Evolutionary conservation across 768 basidiomycete species (phyloP), one percentile per base, ranked within the genome.

Genomic region (Kwoniella sp.): DNA sequence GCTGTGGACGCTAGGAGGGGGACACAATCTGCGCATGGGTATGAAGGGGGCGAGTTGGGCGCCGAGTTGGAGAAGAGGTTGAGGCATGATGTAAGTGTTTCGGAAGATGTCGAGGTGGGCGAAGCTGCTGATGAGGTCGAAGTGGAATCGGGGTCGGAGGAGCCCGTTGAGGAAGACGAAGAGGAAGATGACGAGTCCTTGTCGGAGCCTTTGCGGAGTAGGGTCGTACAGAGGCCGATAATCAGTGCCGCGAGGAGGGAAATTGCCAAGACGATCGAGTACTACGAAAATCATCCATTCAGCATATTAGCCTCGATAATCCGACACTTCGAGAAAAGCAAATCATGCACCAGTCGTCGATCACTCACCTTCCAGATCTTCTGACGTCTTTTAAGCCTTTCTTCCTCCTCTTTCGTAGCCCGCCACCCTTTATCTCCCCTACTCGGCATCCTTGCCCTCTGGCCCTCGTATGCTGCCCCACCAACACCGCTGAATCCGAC

Each of bases 1-100:
- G 64, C 67, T 1, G 72, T 71, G 0, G 70, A 60, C 0, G 68
- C 37, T 26, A 81, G 67, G 44, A 79, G 69, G n/a, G 78, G 64
- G 15, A 72, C 61, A 53, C 80, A 81, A 48, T 77, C 72, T 36
- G 68, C 62, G 58, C 80, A 81, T 7, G 79, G 74, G 63, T 77
- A 80, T 7, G 66, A 64, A 21, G 52, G 25, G 24, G 70, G 74
- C 24, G 56, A 52, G n/a, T 65, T 63, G 47, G 68, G 65, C 10
- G 67, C 68, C 13, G 69, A 60, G 4, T 65, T 55, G 1, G 70
- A 59, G 62, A 72, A 78, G 27, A 64, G 63, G 30, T 68, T 52
- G 26, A 79, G 70, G 60, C 79, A 80, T 17, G 71, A 68, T 13
- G 64, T 44, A 33, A 78, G 73, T 2, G 65, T 68, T 27, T 67